A percentile compares a stretch with the other conserved stretches of the same genome.
Conservation (phyloP, 495 filamentous ascomycete species). For the Venustampulla echinocandica region DNA sequence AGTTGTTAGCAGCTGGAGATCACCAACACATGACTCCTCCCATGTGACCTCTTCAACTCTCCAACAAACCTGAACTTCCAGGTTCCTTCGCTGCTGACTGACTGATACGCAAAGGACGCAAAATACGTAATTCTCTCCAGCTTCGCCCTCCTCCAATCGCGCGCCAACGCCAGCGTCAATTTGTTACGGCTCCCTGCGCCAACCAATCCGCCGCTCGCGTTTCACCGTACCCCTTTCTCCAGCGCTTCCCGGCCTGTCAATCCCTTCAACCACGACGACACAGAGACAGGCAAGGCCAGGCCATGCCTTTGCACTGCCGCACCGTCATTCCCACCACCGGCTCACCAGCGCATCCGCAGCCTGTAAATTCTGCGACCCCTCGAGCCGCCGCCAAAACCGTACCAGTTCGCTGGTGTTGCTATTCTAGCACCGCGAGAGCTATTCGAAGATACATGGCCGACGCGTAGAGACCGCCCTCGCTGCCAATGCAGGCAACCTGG, state of each 20-base stretch:
- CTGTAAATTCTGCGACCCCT: slow-evolving; percentile 12
- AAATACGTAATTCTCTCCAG: too few species aligned
- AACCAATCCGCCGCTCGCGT: background rate
- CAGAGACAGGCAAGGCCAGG: too few species aligned
- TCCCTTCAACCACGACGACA: background rate
- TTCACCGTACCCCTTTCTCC: background rate
- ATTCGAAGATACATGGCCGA: slow-evolving; percentile 22
- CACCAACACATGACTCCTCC: too few species aligned
- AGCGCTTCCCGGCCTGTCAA: background rate
- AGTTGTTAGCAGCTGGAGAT: too few species aligned
- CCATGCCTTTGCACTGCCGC: slow-evolving; percentile 1
- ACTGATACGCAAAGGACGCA: too few species aligned
- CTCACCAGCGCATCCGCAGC: slow-evolving; percentile 3
- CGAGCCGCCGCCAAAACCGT: slow-evolving; percentile 6
- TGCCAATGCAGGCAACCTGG: background rate
- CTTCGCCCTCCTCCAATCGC: slow-evolving; percentile 11
- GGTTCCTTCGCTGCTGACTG: too few species aligned
- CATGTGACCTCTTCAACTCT: too few species aligned
- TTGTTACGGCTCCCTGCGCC: background rate
- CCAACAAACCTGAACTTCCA: too few species aligned
- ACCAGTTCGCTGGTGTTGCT: slow-evolving; percentile 6
- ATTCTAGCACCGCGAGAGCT: slow-evolving; percentile 12
- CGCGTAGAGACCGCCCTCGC: slow-evolving; percentile 3
- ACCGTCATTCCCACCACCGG: background rate
- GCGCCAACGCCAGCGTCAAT: slow-evolving; percentile 2